These are phyloP conservation scores for Citrullus colocynthis DNA, from an alignment of 306 rosid genomes.

Conservation along the genomic window DNA sequence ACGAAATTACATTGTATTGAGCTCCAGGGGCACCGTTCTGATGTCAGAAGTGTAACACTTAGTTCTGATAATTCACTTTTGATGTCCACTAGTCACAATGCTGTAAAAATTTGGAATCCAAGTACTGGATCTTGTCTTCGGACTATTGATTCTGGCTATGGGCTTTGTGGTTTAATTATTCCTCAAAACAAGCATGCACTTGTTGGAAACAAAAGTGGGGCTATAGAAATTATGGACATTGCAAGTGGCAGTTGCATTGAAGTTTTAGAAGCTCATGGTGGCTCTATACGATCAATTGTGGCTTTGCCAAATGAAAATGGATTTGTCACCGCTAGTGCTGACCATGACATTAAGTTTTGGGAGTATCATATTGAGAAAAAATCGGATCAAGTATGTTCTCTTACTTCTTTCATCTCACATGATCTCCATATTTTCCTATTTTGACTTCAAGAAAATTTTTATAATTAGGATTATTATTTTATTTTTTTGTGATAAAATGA, in stretches of 20 bases:
- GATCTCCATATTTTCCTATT: not conserved
- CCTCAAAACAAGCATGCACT: constrained; percentile 75
- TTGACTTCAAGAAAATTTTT: not conserved
- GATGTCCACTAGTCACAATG: constrained; percentile 93
- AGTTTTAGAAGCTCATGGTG: constrained; percentile 82
- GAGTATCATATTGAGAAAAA: constrained; percentile 56
- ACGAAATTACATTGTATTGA: constrained; percentile 50
- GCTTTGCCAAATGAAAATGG: constrained; percentile 62
- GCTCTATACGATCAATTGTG: constrained; percentile 50
- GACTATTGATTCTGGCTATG: constrained; percentile 81
- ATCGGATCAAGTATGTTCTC: constrained; percentile 57
- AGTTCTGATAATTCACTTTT: constrained; percentile 76
- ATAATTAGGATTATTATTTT: not conserved
- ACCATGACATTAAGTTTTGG: constrained; percentile 91
- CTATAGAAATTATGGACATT: constrained; percentile 66
- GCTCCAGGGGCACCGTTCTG: constrained; percentile 92
- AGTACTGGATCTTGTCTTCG: constrained; percentile 87
- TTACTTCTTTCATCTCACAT: constrained; percentile 8
- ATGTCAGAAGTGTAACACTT: constrained; percentile 75
- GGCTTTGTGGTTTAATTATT: constrained; percentile 64
- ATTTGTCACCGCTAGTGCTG: constrained; percentile 89
- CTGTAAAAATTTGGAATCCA: constrained; percentile 91
- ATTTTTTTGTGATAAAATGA: not conserved
- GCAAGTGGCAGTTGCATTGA: constrained; percentile 74
- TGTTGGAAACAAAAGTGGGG: constrained; percentile 89